A percentile compares a stretch with the other conserved stretches of the same genome.
Evolutionary conservation across 1,284 basidiomycete species (phyloP).

Genomic region (Amanita bisporigera): DNA sequence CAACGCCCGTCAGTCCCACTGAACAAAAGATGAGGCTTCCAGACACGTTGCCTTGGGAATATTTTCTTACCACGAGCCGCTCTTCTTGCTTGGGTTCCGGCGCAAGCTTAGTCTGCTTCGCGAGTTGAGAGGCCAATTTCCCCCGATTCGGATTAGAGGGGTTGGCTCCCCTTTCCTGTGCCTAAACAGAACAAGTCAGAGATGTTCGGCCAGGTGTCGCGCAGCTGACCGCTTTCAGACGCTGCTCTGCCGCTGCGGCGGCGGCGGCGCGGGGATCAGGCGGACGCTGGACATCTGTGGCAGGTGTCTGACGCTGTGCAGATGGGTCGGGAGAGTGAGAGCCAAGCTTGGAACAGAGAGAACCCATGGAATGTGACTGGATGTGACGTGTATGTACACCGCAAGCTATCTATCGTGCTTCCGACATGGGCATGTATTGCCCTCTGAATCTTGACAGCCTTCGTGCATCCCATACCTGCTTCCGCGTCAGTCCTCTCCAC

Average conservation of each 20-base stretch:
- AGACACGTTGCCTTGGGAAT: slow-evolving; percentile 22
- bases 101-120: slow-evolving; percentile 52
- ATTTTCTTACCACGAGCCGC: slow-evolving; percentile 63
- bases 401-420: slow-evolving; percentile 14
- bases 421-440: slow-evolving; percentile 31
- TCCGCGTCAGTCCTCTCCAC: not conserved
- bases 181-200: slow-evolving; percentile 46
- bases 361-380: slow-evolving; percentile 55
- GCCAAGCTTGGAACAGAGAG: slow-evolving; percentile 66
- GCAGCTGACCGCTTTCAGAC: slow-evolving; percentile 61
- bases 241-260: slow-evolving; percentile 71
- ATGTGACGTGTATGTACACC: not conserved
- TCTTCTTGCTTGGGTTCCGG: slow-evolving; percentile 60
- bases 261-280: slow-evolving; percentile 63
- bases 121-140: slow-evolving; percentile 60
- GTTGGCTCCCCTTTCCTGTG: slow-evolving; percentile 61
- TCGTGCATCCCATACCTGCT: slow-evolving; percentile 49
- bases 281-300: slow-evolving; percentile 37
- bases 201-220: slow-evolving; percentile 16
- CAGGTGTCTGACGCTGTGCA: slow-evolving; percentile 28
- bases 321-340: slow-evolving; percentile 53
- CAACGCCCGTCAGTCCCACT: slow-evolving; percentile 32
- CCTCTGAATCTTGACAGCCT: slow-evolving; percentile 53
- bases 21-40: slow-evolving; percentile 3
- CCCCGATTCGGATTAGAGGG: slow-evolving; percentile 69